Evolutionary conservation across 1,139 yeast genomes (phyloP), one percentile per base, ranked within the genome.

Genomic region (Meyerozyma guilliermondii): DNA sequence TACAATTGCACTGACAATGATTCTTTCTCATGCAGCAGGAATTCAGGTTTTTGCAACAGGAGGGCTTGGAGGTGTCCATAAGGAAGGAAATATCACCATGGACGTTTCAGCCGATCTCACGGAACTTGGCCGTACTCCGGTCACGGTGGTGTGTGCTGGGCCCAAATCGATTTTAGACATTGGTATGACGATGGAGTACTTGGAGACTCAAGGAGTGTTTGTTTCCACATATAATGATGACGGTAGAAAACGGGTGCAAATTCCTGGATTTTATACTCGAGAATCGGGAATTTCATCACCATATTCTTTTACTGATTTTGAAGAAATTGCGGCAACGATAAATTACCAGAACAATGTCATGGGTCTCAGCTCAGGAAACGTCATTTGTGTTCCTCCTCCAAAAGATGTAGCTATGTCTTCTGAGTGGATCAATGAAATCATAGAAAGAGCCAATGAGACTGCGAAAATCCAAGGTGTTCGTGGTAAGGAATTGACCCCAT

Each of bases 11-110:
- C 83, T 87, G 41, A 88, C 96, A 0, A 87, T 88, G 95, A 84
- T 88, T 13, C 62, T 89, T 13, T 83, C 96, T 0, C 72, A 81
- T 43, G 56, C 66, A 55, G 91, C 91, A 0, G 94, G 95, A 0
- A 86, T 88, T 52, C 75, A 78, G 50, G 89, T 89, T 17, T 89
- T 88, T 71, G 95, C 95, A 1, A 89, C 96, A 2, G 97, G 97
- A 33, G 97, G 97, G 1, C 71, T 88, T 23, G 96, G 97, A 7
- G 97, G 97, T 13, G 96, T 88, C 11, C 96, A 89, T 55, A 74
- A 88, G 44, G 87, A 85, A 10, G 95, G 85, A 7, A 83, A 85
- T 42, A 50, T 62, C 27, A 81, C 91, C 1, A 77, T 87, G 80
- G 97, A 88, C 61, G 71, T 88, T 22, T 83, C 92, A 50, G 95